Conservation (phyloP, 1,139 yeast genomes). For the Candida sanyaensis region DNA sequence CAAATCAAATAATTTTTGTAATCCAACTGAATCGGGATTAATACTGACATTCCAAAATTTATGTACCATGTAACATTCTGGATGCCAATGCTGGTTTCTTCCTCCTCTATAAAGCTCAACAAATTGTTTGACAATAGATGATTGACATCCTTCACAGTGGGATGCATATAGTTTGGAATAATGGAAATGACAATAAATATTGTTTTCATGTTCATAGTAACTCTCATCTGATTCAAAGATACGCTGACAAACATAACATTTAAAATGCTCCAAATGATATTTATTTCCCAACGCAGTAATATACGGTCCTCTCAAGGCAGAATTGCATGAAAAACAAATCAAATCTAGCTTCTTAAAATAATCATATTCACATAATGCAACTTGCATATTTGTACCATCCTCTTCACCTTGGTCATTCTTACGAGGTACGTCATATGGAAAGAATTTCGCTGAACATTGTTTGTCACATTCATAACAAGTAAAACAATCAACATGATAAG, state of each 20-base stretch:
- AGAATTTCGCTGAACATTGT: slow-evolving; percentile 73
- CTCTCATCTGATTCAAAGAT: slow-evolving; percentile 93
- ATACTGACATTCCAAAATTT: slow-evolving; percentile 94
- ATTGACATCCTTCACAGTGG: slow-evolving; percentile 90
- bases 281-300: slow-evolving; percentile 91
- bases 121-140: slow-evolving; percentile 90
- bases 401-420: slow-evolving; percentile 27
- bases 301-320: slow-evolving; percentile 88
- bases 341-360: slow-evolving; percentile 83
- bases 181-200: slow-evolving; percentile 88
- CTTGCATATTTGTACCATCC: slow-evolving; percentile 39
- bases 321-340: slow-evolving; percentile 81
- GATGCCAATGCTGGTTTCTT: slow-evolving; percentile 97
- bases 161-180: slow-evolving; percentile 84
- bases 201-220: slow-evolving; percentile 83
- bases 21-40: slow-evolving; percentile 64
- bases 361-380: slow-evolving; percentile 90
- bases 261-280: slow-evolving; percentile 94
- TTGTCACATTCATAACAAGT: slow-evolving; percentile 79
- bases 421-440: slow-evolving; percentile 48
- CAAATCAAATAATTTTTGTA: slow-evolving; percentile 25
- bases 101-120: slow-evolving; percentile 93
- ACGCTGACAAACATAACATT: slow-evolving; percentile 83
- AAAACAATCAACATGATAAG: slow-evolving; percentile 87
- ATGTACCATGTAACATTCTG: slow-evolving; percentile 97